Conservation (phyloP, 306 rosid genomes). For the Bauhinia variegata region DNA sequence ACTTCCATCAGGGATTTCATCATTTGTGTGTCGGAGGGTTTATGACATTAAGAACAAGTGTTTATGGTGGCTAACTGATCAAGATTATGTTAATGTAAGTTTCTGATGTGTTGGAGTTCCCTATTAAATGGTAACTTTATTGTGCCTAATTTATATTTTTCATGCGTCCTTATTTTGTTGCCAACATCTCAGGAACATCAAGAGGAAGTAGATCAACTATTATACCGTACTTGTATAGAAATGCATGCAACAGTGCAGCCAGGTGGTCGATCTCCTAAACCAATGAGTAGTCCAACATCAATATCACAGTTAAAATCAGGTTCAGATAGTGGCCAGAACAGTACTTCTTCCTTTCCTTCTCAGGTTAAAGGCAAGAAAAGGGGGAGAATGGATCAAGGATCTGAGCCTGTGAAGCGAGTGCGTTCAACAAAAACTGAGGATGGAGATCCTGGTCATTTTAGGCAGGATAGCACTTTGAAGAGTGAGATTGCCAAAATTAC, state of each 20-base stretch:
- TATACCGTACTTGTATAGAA: conserved; percentile 64
- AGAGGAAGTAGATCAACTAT: conserved; percentile 79
- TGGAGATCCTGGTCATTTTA: conserved; percentile 60
- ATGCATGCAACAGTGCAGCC: conserved; percentile 79
- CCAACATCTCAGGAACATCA: conserved; percentile 60
- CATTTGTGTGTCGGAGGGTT: conserved; percentile 87
- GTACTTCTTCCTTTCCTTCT: conserved; percentile 62
- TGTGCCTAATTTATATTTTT: conserved; percentile 8
- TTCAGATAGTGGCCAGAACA: conserved; percentile 73
- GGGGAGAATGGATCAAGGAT: conserved; percentile 74
- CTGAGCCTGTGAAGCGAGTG: conserved; percentile 66
- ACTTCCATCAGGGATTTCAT: conserved; percentile 74
- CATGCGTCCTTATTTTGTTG: background rate
- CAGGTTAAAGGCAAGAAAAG: conserved; percentile 76
- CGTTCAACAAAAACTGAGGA: conserved; percentile 61
- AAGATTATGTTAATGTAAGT: conserved; percentile 78
- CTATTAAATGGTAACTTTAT: background rate
- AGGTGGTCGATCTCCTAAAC: conserved; percentile 88
- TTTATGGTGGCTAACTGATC: conserved; percentile 88
- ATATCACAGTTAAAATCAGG: conserved; percentile 71
- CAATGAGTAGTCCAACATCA: conserved; percentile 75
- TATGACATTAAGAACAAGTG: conserved; percentile 78
- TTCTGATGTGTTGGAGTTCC: conserved; percentile 6
- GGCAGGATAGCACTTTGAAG: conserved; percentile 65
- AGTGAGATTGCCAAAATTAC: conserved; percentile 70